Evolutionary conservation across 306 rosid species (phyloP).

Genomic region (Potentilla sterilis): DNA sequence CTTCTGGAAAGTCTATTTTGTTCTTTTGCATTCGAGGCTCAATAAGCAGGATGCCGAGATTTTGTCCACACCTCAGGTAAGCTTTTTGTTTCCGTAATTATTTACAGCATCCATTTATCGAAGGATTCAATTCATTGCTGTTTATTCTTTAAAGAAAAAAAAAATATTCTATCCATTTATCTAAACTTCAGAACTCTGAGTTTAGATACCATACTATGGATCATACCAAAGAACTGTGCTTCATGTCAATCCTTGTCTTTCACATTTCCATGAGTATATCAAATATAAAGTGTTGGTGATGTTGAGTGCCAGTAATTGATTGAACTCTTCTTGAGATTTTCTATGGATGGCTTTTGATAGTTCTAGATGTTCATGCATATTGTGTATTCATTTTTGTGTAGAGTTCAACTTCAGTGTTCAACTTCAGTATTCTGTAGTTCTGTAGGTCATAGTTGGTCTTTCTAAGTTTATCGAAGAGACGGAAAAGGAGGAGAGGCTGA

Average conservation of each 20-base stretch:
- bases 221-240: background rate
- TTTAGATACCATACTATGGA: background rate
- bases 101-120: background rate
- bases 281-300: background rate
- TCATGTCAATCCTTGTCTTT: background rate
- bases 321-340: background rate
- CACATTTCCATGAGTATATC: background rate
- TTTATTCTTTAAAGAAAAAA: background rate
- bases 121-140: background rate
- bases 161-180: background rate
- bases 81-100: slow-evolving; percentile 13
- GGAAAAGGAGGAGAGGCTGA: background rate
- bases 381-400: background rate
- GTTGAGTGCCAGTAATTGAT: background rate
- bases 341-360: background rate
- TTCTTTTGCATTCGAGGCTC: slow-evolving; percentile 88
- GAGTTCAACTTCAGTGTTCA: background rate
- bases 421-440: background rate
- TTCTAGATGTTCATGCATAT: background rate
- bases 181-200: background rate
- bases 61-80: slow-evolving; percentile 81
- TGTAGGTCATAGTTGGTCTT: background rate
- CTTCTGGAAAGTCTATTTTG: slow-evolving; percentile 98
- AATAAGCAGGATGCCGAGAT: slow-evolving; percentile 73
- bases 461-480: background rate